Percentiles rank a stretch among this genome's conserved stretches.
Conservation (phyloP, 345 rosid species). For the Acer campestre region DNA sequence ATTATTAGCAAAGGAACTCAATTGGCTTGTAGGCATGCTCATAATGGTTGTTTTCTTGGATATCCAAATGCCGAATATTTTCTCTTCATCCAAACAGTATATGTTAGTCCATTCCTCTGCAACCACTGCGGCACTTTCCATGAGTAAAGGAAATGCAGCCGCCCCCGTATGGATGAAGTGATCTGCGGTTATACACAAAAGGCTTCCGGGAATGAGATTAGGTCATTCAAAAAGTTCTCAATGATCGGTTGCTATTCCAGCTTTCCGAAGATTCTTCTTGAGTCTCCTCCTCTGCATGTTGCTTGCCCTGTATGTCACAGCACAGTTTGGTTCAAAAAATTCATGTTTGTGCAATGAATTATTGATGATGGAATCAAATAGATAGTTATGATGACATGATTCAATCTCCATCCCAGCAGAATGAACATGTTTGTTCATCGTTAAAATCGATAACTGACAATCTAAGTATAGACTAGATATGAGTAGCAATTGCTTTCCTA, state of each 20-base stretch:
- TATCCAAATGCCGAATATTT: background rate
- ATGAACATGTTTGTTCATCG: background rate
- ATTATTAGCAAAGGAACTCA: background rate
- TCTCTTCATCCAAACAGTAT: background rate
- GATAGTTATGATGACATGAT: background rate
- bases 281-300: constrained; percentile 17
- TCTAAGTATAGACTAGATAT: background rate
- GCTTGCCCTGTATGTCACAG: constrained; percentile 6
- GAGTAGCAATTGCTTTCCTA: background rate
- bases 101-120: background rate
- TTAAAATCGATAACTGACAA: background rate
- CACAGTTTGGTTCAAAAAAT: background rate
- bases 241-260: background rate
- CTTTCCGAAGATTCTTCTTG: background rate
- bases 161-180: background rate
- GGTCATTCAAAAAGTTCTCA: background rate
- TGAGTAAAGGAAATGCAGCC: background rate
- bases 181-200: background rate
- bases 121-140: background rate
- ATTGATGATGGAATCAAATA: background rate
- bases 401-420: background rate
- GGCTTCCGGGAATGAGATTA: background rate
- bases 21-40: background rate
- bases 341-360: background rate
- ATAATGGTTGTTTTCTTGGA: background rate